phyloP scores from a whole-genome alignment of 108 stramenopile genomes.

The Skeletonema costatum region DNA sequence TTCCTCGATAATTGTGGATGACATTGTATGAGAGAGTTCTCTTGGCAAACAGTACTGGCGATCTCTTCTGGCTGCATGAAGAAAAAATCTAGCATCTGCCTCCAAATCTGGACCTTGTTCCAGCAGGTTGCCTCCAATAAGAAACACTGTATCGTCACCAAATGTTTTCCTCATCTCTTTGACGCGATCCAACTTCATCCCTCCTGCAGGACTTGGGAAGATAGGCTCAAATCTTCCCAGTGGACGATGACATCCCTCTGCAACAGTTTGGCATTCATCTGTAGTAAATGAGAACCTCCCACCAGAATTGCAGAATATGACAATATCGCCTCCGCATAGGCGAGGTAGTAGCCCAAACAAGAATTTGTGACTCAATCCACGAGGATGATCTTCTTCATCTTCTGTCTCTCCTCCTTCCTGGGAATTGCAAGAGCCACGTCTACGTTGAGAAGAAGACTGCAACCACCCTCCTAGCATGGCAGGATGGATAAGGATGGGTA shows the following conservation, averaged over 20 bases:
- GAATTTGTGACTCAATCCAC: constrained; percentile 28
- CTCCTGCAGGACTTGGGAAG: constrained; percentile 26
- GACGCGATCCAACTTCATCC: constrained; percentile 29
- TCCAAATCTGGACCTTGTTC: constrained; percentile 38
- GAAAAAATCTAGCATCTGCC: constrained; percentile 17
- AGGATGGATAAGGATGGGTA: constrained; percentile 34
- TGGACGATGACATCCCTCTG: constrained; percentile 29
- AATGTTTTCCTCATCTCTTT: constrained; percentile 28
- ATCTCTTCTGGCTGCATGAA: constrained; percentile 21
- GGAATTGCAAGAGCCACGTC: background rate
- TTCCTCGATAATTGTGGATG: background rate
- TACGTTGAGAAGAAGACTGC: constrained; percentile 2
- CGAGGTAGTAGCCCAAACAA: constrained; percentile 27
- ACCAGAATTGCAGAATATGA: constrained; percentile 24
- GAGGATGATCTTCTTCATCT: constrained; percentile 21
- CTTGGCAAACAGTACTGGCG: background rate
- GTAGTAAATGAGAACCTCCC: constrained; percentile 23
- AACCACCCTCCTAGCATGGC: constrained; percentile 36
- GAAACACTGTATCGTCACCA: constrained; percentile 29
- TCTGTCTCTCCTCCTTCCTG: background rate
- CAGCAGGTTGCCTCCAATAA: constrained; percentile 24
- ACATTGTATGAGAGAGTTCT: background rate
- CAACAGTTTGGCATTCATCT: constrained; percentile 18
- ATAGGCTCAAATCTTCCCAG: constrained; percentile 24
- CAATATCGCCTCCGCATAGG: constrained; percentile 28